phyloP scores from a whole-genome alignment of 2,329 filamentous ascomycete species.

The Botryosphaeria agaves region DNA sequence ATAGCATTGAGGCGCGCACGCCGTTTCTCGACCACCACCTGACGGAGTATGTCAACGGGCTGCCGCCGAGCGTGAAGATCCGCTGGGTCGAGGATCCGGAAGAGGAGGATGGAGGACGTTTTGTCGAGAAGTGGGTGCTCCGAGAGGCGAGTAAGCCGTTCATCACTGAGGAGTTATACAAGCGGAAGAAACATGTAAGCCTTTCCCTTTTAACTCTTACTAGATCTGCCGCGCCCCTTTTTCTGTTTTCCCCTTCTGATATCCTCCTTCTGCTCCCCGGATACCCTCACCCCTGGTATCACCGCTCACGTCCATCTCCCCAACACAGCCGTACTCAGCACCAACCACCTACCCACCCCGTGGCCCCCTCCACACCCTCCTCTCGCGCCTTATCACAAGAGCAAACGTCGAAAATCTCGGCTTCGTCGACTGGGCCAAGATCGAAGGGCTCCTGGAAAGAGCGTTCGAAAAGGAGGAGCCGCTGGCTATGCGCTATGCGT shows the following conservation, averaged over 20 bases:
- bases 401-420: slow-evolving; percentile 13
- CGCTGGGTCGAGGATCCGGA: slow-evolving; percentile 10
- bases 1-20: slow-evolving; percentile 22
- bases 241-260: no score
- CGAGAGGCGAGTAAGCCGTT: slow-evolving; percentile 32
- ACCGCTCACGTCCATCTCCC: not conserved
- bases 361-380: slow-evolving; percentile 25
- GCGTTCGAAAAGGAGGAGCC: slow-evolving; percentile 18
- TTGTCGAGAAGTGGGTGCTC: slow-evolving; percentile 34
- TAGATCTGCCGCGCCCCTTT: no score
- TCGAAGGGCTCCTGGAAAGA: slow-evolving; percentile 16
- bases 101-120: slow-evolving; percentile 7
- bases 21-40: slow-evolving; percentile 23
- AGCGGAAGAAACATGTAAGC: slow-evolving; percentile 25
- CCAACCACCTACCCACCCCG: slow-evolving; percentile 22
- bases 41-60: slow-evolving; percentile 19
- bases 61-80: slow-evolving; percentile 21
- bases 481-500: slow-evolving; percentile 19
- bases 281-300: not conserved
- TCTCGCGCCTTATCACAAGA: slow-evolving; percentile 12
- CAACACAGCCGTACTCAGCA: slow-evolving; percentile 28
- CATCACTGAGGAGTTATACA: slow-evolving; percentile 34
- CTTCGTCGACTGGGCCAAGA: slow-evolving; percentile 17
- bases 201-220: no score
- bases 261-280: not conserved